These are phyloP conservation scores for Aureobasidium sp. DNA, from an alignment of 2,329 filamentous ascomycete genomes.

Conservation along the genomic window DNA sequence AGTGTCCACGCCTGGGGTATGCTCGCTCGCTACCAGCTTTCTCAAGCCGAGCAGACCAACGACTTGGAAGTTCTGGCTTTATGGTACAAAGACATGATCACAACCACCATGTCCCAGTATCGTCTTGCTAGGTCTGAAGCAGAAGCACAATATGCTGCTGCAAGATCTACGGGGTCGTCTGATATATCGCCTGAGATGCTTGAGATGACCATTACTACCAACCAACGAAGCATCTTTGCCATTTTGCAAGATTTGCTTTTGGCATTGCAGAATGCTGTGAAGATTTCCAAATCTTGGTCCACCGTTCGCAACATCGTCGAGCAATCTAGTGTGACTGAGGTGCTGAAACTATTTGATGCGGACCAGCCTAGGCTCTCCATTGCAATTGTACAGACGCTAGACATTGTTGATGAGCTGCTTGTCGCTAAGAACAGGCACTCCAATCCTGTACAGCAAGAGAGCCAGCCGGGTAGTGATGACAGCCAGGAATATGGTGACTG, in stretches of 20 bases:
- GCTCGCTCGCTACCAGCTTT: constrained; percentile 48
- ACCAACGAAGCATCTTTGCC: constrained; percentile 49
- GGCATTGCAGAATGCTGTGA: constrained; percentile 42
- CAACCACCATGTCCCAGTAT: constrained; percentile 46
- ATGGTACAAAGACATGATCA: constrained; percentile 48
- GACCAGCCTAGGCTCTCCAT: constrained; percentile 29
- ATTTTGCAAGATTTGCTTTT: constrained; percentile 44
- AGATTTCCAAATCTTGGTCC: constrained; percentile 23
- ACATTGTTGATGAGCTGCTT: constrained; percentile 37
- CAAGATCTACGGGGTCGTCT: constrained; percentile 27
- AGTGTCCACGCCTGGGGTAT: constrained; percentile 51
- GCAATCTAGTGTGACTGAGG: constrained; percentile 31
- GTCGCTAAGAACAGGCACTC: constrained; percentile 15
- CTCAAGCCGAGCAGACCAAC: constrained; percentile 39
- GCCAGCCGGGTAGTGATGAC: constrained; percentile 41
- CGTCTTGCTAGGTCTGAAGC: constrained; percentile 48
- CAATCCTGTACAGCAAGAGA: constrained; percentile 18
- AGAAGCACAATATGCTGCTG: constrained; percentile 41
- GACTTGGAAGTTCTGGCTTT: constrained; percentile 41
- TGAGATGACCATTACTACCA: constrained; percentile 44
- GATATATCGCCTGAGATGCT: constrained; percentile 39
- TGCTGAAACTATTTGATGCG: constrained; percentile 46
- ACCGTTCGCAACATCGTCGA: constrained; percentile 27
- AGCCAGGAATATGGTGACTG: constrained; percentile 58
- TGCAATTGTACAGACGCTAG: constrained; percentile 42